Evolutionary conservation across 306 rosid genomes (phyloP), one percentile per base, ranked within the genome.

Genomic region (Psophocarpus tetragonolobus): DNA sequence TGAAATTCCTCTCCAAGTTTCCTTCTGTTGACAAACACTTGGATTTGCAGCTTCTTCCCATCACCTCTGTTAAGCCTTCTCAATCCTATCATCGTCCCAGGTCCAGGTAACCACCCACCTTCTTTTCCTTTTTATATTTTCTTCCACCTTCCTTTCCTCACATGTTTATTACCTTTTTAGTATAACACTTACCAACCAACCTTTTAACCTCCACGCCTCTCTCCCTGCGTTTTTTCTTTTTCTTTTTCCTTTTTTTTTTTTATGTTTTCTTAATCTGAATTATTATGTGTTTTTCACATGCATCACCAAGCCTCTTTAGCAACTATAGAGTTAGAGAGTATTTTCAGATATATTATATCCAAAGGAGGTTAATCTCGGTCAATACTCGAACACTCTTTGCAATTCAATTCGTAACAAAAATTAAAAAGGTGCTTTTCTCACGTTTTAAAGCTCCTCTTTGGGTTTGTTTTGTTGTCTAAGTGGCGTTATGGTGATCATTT

Each of bases 21-120:
- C 90, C 96, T 20, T 82, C 84, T n/a, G 60, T 92, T 0, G 99
- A 92, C 72, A 96, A 87, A 81, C 97, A 96, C 4, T 93, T 92
- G 98, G 92, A 91, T 71, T 80, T 96, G 83, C 96, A 91, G 77
- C 96, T 89, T 85, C 85, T 92, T 4, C 99, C 96, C 1, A 96
- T 96, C 42, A 92, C 97, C n/a, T 92, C 92, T 83, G 79, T 88
- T 47, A 86, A 77, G 56, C 74, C 78, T 36, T 26, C 93, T 39
- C 90, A 91, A 84, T 80, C 96, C 12, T 88, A 78, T 80, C 97
- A 90, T 13, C 90, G 84, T 68, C 92, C 99, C 5, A 93, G 92
- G 97, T 90, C 87, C 36, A 86, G 90, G 87, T 80, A 62, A 18
- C n/a, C n/a, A n/a, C n/a, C n/a, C n/a, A n/a, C n/a, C n/a, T n/a